Evolutionary conservation across 2,329 filamentous ascomycete genomes (phyloP).

Genomic region (Hypoxylon sp.): DNA sequence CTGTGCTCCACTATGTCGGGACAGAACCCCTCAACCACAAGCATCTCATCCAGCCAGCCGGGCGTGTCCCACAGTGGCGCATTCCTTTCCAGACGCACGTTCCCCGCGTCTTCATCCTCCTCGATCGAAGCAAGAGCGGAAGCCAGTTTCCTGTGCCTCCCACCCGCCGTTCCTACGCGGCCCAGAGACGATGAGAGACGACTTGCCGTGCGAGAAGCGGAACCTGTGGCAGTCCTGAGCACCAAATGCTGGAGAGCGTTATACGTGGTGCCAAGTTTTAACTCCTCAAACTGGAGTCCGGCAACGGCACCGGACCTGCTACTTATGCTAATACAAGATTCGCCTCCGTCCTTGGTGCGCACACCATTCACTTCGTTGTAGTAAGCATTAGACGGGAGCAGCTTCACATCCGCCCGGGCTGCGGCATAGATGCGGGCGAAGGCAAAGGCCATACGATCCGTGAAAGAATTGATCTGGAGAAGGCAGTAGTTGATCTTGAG

Average conservation of each 20-base stretch:
- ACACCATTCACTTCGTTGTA: neutral
- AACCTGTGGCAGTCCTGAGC: neutral
- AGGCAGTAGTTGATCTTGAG: conserved; percentile 5
- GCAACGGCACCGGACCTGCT: too few species aligned
- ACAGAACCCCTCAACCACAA: conserved; percentile 13
- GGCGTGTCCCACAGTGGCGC: neutral
- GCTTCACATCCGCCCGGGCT: neutral
- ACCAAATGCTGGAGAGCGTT: conserved; percentile 1
- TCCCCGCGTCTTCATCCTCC: neutral
- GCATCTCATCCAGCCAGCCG: neutral
- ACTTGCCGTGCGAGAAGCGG: neutral
- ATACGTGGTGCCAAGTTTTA: conserved; percentile 1
- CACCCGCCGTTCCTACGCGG: neutral
- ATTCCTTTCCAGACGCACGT: neutral
- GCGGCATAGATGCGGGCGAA: neutral
- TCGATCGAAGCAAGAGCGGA: neutral
- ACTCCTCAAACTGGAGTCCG: conserved; percentile 2
- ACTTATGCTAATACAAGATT: too few species aligned
- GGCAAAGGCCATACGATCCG: conserved; percentile 7
- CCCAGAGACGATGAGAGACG: neutral
- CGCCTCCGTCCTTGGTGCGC: too few species aligned
- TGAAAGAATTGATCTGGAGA: neutral
- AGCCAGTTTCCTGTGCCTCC: neutral
- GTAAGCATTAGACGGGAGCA: neutral
- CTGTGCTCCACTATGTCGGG: conserved; percentile 48